Conservation (phyloP, 192 early-diverging fungal species). For the Entrophospora sp. region DNA sequence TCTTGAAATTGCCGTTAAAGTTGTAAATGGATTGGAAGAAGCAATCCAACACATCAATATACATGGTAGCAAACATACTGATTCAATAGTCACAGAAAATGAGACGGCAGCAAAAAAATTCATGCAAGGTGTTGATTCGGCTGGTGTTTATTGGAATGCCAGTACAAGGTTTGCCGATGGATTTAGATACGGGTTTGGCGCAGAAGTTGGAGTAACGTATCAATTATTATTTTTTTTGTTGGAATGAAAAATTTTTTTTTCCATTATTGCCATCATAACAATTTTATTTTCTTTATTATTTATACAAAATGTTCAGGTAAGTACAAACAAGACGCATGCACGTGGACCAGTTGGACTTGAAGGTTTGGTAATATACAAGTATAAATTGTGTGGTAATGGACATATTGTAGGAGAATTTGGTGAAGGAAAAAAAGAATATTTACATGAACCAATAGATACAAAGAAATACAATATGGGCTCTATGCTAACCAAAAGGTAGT, state of each 20-base stretch:
- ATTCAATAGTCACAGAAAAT: conserved; percentile 83
- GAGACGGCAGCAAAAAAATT: conserved; percentile 65
- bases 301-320: conserved; percentile 36
- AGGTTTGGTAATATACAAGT: conserved; percentile 98
- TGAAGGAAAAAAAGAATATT: conserved; percentile 57
- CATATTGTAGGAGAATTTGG: conserved; percentile 78
- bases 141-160: conserved; percentile 98
- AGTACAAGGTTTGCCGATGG: conserved; percentile 95
- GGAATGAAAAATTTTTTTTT: neutral
- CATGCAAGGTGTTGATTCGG: conserved; percentile 89
- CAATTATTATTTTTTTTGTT: neutral
- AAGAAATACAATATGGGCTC: too few relatives aligned
- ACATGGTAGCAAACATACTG: conserved; percentile 93
- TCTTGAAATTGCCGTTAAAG: conserved; percentile 71
- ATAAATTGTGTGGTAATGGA: conserved; percentile 82
- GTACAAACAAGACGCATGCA: conserved; percentile 99
- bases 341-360: conserved; percentile 96
- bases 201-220: conserved; percentile 80
- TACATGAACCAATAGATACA: conserved; percentile 60
- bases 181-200: conserved; percentile 97
- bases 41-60: conserved; percentile 92
- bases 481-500: too few relatives aligned
- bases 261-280: neutral
- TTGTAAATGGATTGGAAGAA: conserved; percentile 60
- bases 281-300: neutral